Evolutionary conservation across 306 rosid genomes (phyloP).

Genomic region (Rosa rugosa): DNA sequence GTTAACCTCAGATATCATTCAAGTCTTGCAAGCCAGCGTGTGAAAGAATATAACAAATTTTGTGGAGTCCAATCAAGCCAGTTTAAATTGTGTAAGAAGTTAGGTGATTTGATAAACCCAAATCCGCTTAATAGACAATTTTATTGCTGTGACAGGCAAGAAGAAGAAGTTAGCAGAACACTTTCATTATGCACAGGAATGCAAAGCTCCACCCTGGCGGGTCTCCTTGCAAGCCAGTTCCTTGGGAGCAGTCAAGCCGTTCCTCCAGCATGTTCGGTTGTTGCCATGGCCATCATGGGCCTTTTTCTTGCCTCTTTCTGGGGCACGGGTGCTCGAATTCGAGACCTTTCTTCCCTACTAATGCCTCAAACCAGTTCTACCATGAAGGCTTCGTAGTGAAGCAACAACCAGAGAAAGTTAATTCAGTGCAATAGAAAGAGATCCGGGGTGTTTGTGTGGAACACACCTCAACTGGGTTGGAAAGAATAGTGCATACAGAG

Average conservation of each 20-base stretch:
- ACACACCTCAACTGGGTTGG: slow-evolving; percentile 3
- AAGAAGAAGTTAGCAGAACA: slow-evolving; percentile 68
- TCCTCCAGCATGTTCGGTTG: slow-evolving; percentile 94
- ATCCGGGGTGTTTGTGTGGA: background rate
- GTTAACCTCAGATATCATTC: background rate
- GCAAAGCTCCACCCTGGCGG: slow-evolving; percentile 99
- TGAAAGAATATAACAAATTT: background rate
- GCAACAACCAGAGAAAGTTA: background rate
- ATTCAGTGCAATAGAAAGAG: slow-evolving; percentile 6
- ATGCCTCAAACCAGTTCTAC: slow-evolving; percentile 44
- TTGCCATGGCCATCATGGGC: slow-evolving; percentile 94
- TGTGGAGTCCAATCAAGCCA: background rate
- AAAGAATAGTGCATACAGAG: slow-evolving; percentile 4
- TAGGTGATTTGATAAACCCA: background rate
- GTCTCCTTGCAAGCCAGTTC: slow-evolving; percentile 94
- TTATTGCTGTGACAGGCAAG: slow-evolving; percentile 56
- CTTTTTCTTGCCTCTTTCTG: slow-evolving; percentile 92
- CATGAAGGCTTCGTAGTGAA: slow-evolving; percentile 3
- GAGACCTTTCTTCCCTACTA: slow-evolving; percentile 52
- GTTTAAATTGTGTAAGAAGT: background rate
- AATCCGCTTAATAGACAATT: slow-evolving; percentile 10
- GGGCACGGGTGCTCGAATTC: slow-evolving; percentile 74
- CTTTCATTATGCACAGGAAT: slow-evolving; percentile 94
- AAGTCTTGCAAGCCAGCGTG: background rate
- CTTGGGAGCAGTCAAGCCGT: slow-evolving; percentile 92